Evolutionary conservation across 2,329 filamentous ascomycete species (phyloP).

Genomic region (Fusarium sulawesiense): DNA sequence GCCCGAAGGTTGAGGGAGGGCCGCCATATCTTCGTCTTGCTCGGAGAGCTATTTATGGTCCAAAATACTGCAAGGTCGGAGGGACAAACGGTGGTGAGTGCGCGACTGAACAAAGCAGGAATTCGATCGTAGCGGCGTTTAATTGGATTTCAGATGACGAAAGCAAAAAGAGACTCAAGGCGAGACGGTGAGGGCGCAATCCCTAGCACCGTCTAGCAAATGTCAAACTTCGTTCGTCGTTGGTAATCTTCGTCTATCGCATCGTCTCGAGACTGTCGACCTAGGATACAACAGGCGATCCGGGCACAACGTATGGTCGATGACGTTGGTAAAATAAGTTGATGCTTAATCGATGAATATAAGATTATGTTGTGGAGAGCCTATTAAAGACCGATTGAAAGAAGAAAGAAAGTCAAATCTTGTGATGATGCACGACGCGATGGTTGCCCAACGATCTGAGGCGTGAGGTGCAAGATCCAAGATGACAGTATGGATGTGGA

Average conservation of each 20-base stretch:
- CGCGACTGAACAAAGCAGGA: slow-evolving; percentile 9
- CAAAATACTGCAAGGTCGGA: slow-evolving; percentile 9
- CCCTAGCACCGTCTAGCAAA: slow-evolving; percentile 43
- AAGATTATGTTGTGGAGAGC: slow-evolving; percentile 17
- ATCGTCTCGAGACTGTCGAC: slow-evolving; percentile 44
- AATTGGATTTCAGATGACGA: slow-evolving; percentile 4
- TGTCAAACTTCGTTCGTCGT: slow-evolving; percentile 39
- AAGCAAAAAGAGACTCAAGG: slow-evolving; percentile 26
- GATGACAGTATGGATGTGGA: slow-evolving; percentile 23
- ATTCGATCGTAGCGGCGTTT: slow-evolving; percentile 13
- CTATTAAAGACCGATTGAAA: slow-evolving; percentile 1
- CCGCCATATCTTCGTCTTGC: slow-evolving; percentile 49
- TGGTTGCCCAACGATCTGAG: slow-evolving; percentile 28
- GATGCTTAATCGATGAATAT: slow-evolving; percentile 17
- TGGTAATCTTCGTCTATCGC: slow-evolving; percentile 40
- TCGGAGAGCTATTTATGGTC: slow-evolving; percentile 17
- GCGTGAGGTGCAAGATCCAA: slow-evolving; percentile 41
- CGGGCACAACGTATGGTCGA: slow-evolving; percentile 25
- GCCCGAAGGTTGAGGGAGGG: slow-evolving; percentile 47
- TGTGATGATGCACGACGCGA: slow-evolving; percentile 36
- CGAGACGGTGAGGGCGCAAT: slow-evolving; percentile 39
- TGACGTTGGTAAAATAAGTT: slow-evolving; percentile 22
- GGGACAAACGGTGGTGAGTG: slow-evolving; percentile 16
- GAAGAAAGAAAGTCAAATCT: slow-evolving; percentile 20
- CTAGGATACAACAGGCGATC: slow-evolving; percentile 25